Base-by-base conservation (phyloP, 495 filamentous ascomycete species). In the Aspergillus asperescens region DNA sequence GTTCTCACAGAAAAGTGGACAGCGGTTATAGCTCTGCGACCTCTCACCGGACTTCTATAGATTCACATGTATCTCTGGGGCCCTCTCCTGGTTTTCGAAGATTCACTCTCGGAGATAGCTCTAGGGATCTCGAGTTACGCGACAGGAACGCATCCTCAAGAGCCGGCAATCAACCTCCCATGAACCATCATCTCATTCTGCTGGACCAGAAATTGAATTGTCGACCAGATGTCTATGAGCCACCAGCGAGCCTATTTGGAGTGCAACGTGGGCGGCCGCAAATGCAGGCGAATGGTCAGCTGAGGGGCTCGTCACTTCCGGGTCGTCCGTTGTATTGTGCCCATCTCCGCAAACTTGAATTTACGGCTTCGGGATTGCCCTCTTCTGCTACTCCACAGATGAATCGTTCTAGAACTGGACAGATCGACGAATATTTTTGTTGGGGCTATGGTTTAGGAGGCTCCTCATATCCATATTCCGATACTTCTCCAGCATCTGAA, bases 1-100 rank as follows among this genome's bases (percentile, higher is more conserved):
- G 45, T 13, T 69, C 68, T 7, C 60, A 66, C 37, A 65, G 56
- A 46, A 70, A 73, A 45, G 60, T 58, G 20, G 72, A 76, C 50
- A 74, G 72, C 52, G 72, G 72, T 15, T 74, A 76, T 51, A 74
- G 68, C 53, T 74, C 70, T 32, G 67, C 64, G 7, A 59, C 63
- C 8, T 72, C 71, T 4, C 58, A 63, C 7, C 54, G 62, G 25
- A 55, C 31, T 4, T 70, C 67, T 1, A 45, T 65, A 12, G 67
- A 63, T 31, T 71, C 68, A 23, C 64, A 68, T 24, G 31, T 56
- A 4, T 69, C 64, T 5, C 13, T 22, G n/a, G 40, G 37, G 39
- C 54, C 38, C 16, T 47, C 54, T 15, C 19, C 27, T 7, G 43
- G 34, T 12, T 45, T 25, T 35, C 57, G 54, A 24, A 52, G 48